Base-by-base conservation (phyloP, 345 rosid species). In the Lepidium didymum region DNA sequence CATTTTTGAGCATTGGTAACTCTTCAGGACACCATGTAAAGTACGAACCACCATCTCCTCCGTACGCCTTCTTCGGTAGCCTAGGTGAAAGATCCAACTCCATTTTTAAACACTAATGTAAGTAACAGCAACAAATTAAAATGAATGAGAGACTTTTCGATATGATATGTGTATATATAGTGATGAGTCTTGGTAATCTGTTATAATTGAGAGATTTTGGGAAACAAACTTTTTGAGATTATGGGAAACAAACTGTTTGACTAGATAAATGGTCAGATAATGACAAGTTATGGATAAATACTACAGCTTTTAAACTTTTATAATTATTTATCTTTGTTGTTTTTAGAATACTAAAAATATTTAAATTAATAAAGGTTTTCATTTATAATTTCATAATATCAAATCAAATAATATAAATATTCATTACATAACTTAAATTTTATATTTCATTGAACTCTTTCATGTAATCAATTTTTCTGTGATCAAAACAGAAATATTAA, bases 61-160 rank as follows among this genome's bases (percentile, higher is more conserved):
- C 92, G 33, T 78, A 75, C 45, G 81, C 84, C 23, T 81, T 82
- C 91, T 83, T 90, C 0, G 96, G 70, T 59, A 90, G 51, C 70
- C 64, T 88, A 0, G 96, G 96, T 36, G 97, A 73, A 15, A 94
- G 86, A 84, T 90, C 96, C 66, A 94, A 64, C 8, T 89, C 97
- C 92, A 91, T 91, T 18, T 55, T 69, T 42, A 64, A 56, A 19
- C 0, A 23, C n/a, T 16, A 9, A 43, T 5, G 4, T 1, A 10
- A 9, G 2, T 44, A 23, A 59, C 3, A 19, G 18, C 12, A 29
- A 45, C n/a, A n/a, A n/a, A n/a, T n/a, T n/a, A n/a, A 10, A 14
- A 33, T 4, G 5, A 14, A 2, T 27, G 23, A 11, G 43, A 18
- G 9, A 62, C 15, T 1, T 14, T 34, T 64, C 10, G 69, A 38